A percentile compares a stretch with the other conserved stretches of the same genome.
These are phyloP conservation scores for Hypoxylon sp. DNA, from an alignment of 2,329 filamentous ascomycete genomes.

Conservation along the genomic window DNA sequence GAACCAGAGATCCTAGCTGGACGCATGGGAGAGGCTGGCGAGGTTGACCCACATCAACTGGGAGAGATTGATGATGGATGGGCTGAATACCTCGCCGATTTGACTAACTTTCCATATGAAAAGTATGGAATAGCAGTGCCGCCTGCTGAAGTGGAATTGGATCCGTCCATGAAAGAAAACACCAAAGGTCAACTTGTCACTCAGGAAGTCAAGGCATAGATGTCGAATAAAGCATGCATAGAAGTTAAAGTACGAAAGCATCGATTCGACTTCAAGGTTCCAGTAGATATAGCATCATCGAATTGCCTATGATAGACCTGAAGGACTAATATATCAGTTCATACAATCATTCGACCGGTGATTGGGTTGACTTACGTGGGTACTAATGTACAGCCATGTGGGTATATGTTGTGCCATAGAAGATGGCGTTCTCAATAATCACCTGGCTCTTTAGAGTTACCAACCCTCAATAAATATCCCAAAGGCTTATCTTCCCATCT, in stretches of 20 bases:
- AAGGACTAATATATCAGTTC: no score
- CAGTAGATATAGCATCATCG: no score
- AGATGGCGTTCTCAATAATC: no score
- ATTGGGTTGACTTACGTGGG: no score
- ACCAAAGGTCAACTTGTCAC: constrained; percentile 39
- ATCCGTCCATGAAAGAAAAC: constrained; percentile 55
- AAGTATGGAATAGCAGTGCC: constrained; percentile 66
- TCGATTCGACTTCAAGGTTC: background rate
- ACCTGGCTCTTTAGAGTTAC: no score
- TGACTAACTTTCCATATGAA: constrained; percentile 66
- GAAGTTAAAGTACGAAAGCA: constrained; percentile 3
- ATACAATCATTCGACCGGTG: no score
- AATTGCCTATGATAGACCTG: no score
- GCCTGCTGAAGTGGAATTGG: constrained; percentile 53
- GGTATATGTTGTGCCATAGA: no score
- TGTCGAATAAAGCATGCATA: background rate
- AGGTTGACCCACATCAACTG: constrained; percentile 62
- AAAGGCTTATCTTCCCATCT: constrained; percentile 93
- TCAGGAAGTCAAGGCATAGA: constrained; percentile 14
- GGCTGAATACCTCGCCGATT: constrained; percentile 61
- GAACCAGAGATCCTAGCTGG: constrained; percentile 88
- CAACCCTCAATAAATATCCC: constrained; percentile 94
- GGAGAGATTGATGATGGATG: constrained; percentile 68
- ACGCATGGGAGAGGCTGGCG: constrained; percentile 72
- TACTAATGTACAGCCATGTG: no score